phyloP scores from a whole-genome alignment of 805 yeast genomes.

The Ogataea paradorogensis region DNA sequence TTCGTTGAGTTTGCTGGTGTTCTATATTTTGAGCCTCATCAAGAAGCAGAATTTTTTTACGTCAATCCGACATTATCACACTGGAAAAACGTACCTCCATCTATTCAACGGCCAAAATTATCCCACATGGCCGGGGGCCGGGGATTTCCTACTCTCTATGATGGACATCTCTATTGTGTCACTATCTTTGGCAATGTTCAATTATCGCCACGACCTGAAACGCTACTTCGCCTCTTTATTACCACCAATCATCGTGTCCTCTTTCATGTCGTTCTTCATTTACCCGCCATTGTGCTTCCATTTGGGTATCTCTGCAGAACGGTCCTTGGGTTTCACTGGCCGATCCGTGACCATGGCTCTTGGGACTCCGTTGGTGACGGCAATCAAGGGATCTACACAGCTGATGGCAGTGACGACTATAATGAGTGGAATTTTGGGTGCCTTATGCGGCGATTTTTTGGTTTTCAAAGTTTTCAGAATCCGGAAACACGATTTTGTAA shows the following conservation, averaged over 20 bases:
- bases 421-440: conserved; percentile 73
- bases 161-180: conserved; percentile 80
- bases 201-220: conserved; percentile 61
- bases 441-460: conserved; percentile 58
- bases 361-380: conserved; percentile 69
- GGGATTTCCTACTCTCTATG: conserved; percentile 65
- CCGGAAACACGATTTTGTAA: conserved; percentile 62
- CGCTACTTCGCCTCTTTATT: conserved; percentile 56
- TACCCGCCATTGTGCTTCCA: conserved; percentile 69
- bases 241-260: conserved; percentile 56
- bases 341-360: conserved; percentile 76
- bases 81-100: conserved; percentile 63
- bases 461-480: conserved; percentile 44
- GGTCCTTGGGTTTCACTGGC: conserved; percentile 74
- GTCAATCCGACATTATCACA: conserved; percentile 55
- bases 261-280: conserved; percentile 57
- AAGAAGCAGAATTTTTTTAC: conserved; percentile 48
- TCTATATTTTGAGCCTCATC: conserved; percentile 58
- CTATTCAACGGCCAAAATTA: conserved; percentile 45
- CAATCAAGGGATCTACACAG: conserved; percentile 65
- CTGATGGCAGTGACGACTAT: conserved; percentile 79
- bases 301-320: conserved; percentile 56
- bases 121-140: conserved; percentile 69
- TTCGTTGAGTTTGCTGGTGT: conserved; percentile 57
- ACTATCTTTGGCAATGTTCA: conserved; percentile 72